Percentiles rank a stretch among this genome's conserved stretches.
Conservation (phyloP, 2,329 filamentous ascomycete species). For the Venturiaceae sp. region DNA sequence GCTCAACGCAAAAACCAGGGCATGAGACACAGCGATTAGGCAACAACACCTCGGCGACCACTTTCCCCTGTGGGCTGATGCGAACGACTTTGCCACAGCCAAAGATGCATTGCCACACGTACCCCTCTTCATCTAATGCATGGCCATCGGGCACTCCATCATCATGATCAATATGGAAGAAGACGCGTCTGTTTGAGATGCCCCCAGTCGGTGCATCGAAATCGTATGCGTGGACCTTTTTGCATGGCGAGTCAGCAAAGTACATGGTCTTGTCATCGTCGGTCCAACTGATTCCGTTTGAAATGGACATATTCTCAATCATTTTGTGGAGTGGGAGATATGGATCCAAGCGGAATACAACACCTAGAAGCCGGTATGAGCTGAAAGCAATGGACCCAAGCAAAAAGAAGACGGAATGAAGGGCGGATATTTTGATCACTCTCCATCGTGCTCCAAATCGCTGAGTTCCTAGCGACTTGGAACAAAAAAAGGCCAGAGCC, state of each 20-base stretch:
- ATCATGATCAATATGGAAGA: conserved; percentile 59
- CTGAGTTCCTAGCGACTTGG: too few species aligned
- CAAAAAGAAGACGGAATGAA: not conserved
- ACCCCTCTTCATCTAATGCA: conserved; percentile 73
- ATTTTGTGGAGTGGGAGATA: conserved; percentile 50
- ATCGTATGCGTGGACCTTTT: conserved; percentile 64
- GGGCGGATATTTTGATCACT: not conserved
- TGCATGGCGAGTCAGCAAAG: conserved; percentile 68
- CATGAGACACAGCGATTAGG: conserved; percentile 77
- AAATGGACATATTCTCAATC: conserved; percentile 59
- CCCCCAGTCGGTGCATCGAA: conserved; percentile 55
- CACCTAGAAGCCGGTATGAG: conserved; percentile 38
- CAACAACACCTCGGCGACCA: conserved; percentile 65
- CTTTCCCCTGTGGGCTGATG: conserved; percentile 57
- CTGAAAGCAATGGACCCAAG: not conserved
- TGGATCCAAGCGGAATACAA: conserved; percentile 62
- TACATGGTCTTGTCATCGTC: conserved; percentile 64
- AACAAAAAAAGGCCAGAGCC: too few species aligned
- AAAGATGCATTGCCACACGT: conserved; percentile 82
- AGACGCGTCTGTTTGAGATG: conserved; percentile 59
- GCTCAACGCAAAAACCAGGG: conserved; percentile 66
- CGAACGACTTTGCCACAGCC: conserved; percentile 67
- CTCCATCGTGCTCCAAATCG: too few species aligned
- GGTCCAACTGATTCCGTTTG: conserved; percentile 80
- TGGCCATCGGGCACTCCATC: conserved; percentile 70